phyloP scores from a whole-genome alignment of 345 rosid genomes.

The Brassica juncea region DNA sequence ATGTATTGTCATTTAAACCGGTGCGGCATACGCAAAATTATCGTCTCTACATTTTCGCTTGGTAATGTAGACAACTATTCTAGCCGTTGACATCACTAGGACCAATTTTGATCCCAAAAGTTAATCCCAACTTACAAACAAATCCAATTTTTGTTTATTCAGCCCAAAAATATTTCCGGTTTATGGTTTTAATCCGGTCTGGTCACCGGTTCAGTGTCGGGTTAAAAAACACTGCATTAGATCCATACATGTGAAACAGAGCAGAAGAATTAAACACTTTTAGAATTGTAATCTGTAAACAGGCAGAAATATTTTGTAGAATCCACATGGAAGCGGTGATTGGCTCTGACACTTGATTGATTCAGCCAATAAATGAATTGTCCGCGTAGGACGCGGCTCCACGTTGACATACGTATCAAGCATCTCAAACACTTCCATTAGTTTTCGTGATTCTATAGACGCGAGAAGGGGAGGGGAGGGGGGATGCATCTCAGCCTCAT shows the following conservation, averaged over 20 bases:
- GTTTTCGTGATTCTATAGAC: background rate
- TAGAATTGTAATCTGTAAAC: background rate
- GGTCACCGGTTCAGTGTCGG: background rate
- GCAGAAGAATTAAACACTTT: background rate
- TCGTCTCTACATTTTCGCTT: too few species aligned
- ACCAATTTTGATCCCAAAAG: too few species aligned
- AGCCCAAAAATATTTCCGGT: too few species aligned
- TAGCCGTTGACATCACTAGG: too few species aligned
- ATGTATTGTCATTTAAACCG: too few species aligned
- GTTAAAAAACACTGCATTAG: too few species aligned
- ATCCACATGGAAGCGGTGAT: slow-evolving; percentile 22
- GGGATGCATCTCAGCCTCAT: background rate
- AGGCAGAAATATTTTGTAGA: background rate
- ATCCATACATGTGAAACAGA: background rate
- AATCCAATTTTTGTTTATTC: background rate
- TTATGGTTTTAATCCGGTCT: background rate
- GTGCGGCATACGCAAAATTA: too few species aligned
- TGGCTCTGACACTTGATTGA: slow-evolving; percentile 16
- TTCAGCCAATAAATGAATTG: background rate
- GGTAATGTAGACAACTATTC: too few species aligned
- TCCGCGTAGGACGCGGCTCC: slow-evolving; percentile 27
- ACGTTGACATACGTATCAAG: slow-evolving; percentile 9
- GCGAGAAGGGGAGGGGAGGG: slow-evolving; percentile 4
- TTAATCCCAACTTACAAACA: background rate
- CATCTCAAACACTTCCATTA: slow-evolving; percentile 12